A percentile compares a stretch with the other conserved stretches of the same genome.
Conservation (phyloP, 331 rosid genomes). For the Erythrophleum ivorense region DNA sequence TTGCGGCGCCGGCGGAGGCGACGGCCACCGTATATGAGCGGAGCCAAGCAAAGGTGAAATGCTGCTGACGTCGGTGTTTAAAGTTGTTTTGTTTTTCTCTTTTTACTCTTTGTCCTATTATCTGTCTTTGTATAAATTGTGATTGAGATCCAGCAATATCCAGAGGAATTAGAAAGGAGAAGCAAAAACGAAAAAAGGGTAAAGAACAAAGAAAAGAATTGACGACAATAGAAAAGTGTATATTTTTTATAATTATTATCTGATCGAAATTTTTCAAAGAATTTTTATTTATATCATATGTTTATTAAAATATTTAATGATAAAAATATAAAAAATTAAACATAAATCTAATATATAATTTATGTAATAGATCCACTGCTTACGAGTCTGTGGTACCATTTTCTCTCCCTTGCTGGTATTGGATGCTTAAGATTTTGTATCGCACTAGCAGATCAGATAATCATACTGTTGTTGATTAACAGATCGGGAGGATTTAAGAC, state of each 20-base stretch:
- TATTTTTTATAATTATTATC: not conserved
- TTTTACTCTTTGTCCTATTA: not conserved
- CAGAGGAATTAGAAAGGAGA: slow-evolving; percentile 17
- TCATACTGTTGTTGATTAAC: not conserved
- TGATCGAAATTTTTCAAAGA: not conserved
- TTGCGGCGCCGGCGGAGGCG: slow-evolving; percentile 20
- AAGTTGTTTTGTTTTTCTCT: not conserved
- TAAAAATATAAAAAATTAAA: not conserved
- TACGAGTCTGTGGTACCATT: too few relatives aligned
- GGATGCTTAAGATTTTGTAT: not conserved
- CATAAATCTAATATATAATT: not conserved
- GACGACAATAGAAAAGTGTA: not conserved
- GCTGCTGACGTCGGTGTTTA: not conserved
- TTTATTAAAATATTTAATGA: not conserved
- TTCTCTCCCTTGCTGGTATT: not conserved
- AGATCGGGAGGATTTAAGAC: not conserved
- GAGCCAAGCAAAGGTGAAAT: slow-evolving; percentile 4
- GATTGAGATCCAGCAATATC: slow-evolving; percentile 33
- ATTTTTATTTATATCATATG: not conserved
- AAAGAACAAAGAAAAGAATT: not conserved
- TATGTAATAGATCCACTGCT: too few relatives aligned
- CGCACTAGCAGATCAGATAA: not conserved
- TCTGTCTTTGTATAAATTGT: slow-evolving; percentile 32
- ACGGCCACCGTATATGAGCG: not conserved
- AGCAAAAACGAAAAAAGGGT: not conserved